phyloP scores from a whole-genome alignment of 345 rosid genomes.

The Salix dunnii region DNA sequence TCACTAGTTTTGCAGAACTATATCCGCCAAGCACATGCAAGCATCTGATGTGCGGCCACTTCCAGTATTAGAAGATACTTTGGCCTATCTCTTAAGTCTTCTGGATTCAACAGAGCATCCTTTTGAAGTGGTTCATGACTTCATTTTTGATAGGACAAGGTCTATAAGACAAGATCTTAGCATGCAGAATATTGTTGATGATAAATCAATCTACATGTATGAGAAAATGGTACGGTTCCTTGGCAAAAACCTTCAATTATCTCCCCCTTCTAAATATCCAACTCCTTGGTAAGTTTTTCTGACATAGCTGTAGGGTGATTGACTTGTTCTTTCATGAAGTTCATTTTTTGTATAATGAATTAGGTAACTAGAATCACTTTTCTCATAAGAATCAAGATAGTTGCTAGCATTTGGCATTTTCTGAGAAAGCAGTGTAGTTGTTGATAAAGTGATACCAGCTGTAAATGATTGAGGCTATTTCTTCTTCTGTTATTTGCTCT shows the following conservation, averaged over 20 bases:
- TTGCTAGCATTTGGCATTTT: neutral
- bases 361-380: neutral
- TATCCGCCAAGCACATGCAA: conserved; percentile 48
- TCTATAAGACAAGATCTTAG: conserved; percentile 90
- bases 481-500: too few species aligned
- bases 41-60: conserved; percentile 74
- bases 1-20: conserved; percentile 88
- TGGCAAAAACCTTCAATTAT: conserved; percentile 6
- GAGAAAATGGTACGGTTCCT: conserved; percentile 69
- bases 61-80: conserved; percentile 65
- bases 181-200: conserved; percentile 72
- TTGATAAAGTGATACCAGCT: too few species aligned
- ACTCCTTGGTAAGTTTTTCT: neutral
- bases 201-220: conserved; percentile 58
- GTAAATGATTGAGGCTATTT: too few species aligned
- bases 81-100: conserved; percentile 61
- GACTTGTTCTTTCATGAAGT: neutral
- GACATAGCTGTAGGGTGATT: neutral
- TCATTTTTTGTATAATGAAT: neutral
- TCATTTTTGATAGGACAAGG: conserved; percentile 87
- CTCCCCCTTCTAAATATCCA: neutral
- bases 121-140: conserved; percentile 88
- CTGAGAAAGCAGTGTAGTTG: neutral
- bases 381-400: neutral
- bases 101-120: conserved; percentile 53